A percentile compares a stretch with the other conserved stretches of the same genome.
Conservation (phyloP, 23 red algal species). For the Agarophyton chilense region DNA sequence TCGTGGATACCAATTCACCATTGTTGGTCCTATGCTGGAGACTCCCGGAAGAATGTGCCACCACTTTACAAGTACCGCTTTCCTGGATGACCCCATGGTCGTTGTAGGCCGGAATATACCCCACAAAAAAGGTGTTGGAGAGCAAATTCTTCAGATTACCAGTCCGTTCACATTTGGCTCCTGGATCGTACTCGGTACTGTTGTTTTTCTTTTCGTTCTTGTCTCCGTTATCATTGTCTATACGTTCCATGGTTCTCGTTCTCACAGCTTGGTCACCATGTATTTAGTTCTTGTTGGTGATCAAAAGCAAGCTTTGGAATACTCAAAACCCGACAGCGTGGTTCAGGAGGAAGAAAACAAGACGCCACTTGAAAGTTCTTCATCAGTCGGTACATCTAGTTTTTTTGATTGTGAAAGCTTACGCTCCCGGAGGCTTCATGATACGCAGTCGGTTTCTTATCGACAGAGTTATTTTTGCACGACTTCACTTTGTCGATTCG, state of each 20-base stretch:
- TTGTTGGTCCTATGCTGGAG: slow-evolving; percentile 23
- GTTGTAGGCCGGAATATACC: background rate
- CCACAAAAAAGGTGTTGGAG: background rate
- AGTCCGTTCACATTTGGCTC: background rate
- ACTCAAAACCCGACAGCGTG: background rate
- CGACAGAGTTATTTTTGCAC: background rate
- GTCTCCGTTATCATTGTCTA: background rate
- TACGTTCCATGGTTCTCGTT: slow-evolving; percentile 3
- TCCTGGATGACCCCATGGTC: background rate
- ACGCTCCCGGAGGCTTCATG: too few relatives aligned
- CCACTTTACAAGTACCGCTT: background rate
- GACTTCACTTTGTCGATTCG: slow-evolving; percentile 26
- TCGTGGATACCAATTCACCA: slow-evolving; percentile 5
- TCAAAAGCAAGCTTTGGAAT: slow-evolving; percentile 11
- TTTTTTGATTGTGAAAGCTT: background rate
- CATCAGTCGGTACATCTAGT: background rate
- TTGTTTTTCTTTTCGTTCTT: background rate
- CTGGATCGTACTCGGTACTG: background rate
- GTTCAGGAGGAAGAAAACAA: too few relatives aligned
- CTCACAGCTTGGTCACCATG: background rate
- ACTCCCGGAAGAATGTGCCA: background rate
- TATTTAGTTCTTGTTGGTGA: slow-evolving; percentile 19
- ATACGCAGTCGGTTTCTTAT: background rate
- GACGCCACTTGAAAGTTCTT: background rate
- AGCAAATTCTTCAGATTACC: slow-evolving; percentile 1